Evolutionary conservation across 768 basidiomycete species (phyloP).

Genomic region (Tylopilus intermedius): DNA sequence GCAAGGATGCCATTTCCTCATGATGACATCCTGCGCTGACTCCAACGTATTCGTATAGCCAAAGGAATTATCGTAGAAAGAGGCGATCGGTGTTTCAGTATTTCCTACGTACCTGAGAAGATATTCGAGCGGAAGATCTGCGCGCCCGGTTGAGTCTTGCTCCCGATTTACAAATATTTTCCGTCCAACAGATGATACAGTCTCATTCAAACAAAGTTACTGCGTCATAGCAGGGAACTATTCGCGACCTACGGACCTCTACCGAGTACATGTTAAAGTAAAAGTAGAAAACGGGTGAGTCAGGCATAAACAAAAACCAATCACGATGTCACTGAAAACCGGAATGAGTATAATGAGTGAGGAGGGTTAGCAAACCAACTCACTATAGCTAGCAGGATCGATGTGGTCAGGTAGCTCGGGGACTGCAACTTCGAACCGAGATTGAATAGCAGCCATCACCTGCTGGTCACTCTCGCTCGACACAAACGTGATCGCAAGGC

Average conservation of each 20-base stretch:
- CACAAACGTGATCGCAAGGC: slow-evolving; percentile 96
- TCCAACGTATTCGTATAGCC: not conserved
- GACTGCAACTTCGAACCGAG: slow-evolving; percentile 95
- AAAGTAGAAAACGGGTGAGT: slow-evolving; percentile 4
- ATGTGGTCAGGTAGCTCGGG: slow-evolving; percentile 92
- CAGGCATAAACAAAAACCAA: slow-evolving; percentile 16
- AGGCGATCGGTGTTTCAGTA: too few relatives aligned
- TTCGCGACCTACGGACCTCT: slow-evolving; percentile 6
- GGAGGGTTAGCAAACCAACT: slow-evolving; percentile 31
- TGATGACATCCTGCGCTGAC: too few relatives aligned
- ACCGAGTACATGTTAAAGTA: slow-evolving; percentile 24
- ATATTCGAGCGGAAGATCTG: too few relatives aligned
- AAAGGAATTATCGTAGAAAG: too few relatives aligned
- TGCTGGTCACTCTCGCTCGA: slow-evolving; percentile 88
- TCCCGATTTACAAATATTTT: too few relatives aligned
- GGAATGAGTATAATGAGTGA: not conserved
- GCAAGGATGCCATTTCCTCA: too few relatives aligned
- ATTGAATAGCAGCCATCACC: slow-evolving; percentile 92
- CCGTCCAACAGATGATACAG: not conserved
- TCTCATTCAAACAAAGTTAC: slow-evolving; percentile 2
- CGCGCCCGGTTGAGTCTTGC: too few relatives aligned
- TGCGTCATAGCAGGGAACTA: not conserved
- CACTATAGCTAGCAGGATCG: slow-evolving; percentile 93
- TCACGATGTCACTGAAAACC: slow-evolving; percentile 42
- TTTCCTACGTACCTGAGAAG: too few relatives aligned